A percentile compares a stretch with the other conserved stretches of the same genome.
These are phyloP conservation scores for Tephrocybe rancida DNA, from an alignment of 768 basidiomycete species.

Conservation along the genomic window DNA sequence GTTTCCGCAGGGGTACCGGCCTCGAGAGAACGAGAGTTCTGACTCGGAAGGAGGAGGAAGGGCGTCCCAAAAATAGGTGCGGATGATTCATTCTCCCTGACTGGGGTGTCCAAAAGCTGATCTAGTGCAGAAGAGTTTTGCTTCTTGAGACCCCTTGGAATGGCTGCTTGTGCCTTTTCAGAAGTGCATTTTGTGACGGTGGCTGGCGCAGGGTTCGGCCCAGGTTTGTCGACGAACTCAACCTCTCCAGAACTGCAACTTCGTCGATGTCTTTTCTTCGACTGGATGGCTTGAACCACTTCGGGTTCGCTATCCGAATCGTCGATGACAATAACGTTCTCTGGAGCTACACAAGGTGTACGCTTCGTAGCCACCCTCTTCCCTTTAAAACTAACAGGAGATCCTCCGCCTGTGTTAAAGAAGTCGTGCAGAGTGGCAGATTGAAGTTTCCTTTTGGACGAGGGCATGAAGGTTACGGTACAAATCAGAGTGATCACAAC, in stretches of 20 bases:
- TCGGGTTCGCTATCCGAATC: conserved; percentile 45
- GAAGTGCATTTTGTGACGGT: neutral
- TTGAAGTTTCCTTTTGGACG: conserved; percentile 36
- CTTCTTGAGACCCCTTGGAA: neutral
- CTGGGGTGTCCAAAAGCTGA: too few relatives aligned
- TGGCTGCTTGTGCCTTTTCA: neutral
- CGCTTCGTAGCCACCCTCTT: conserved; percentile 3
- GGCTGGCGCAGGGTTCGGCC: neutral
- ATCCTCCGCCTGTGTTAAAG: conserved; percentile 33
- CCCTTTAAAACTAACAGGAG: conserved; percentile 2
- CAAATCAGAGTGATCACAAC: neutral
- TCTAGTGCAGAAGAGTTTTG: neutral
- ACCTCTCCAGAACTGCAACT: conserved; percentile 31
- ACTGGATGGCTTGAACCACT: conserved; percentile 9
- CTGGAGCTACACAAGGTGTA: conserved; percentile 5
- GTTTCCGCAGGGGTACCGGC: neutral
- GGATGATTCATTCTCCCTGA: too few relatives aligned
- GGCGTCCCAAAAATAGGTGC: conserved; percentile 24
- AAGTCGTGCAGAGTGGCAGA: conserved; percentile 48
- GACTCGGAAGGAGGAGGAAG: conserved; percentile 20
- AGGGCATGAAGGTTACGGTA: conserved; percentile 27
- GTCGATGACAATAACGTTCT: conserved; percentile 63
- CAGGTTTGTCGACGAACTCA: conserved; percentile 31
- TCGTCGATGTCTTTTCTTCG: conserved; percentile 21
- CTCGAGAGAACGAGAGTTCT: too few relatives aligned